phyloP scores from a whole-genome alignment of 768 basidiomycete genomes.

The Termitomyces eurrhizus region DNA sequence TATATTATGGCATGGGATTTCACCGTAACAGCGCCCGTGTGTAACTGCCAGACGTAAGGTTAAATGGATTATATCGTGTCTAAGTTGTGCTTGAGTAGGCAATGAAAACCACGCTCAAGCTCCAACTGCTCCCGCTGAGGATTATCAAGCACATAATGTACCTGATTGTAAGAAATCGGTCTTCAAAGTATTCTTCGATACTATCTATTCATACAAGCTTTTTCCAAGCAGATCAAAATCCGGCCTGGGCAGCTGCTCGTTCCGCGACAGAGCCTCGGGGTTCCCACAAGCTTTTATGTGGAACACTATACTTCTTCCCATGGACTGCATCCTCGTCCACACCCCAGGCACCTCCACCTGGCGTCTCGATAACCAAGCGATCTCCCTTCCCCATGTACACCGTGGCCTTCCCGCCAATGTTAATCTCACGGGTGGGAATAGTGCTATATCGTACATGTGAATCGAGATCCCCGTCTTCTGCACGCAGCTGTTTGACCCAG shows the following conservation, averaged over 20 bases:
- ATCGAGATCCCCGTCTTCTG: constrained; percentile 64
- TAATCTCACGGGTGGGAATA: constrained; percentile 53
- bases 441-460: constrained; percentile 25
- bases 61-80: neutral
- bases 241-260: constrained; percentile 58
- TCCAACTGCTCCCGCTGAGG: neutral
- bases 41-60: neutral
- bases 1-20: neutral
- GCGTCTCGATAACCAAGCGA: constrained; percentile 76
- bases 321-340: constrained; percentile 23
- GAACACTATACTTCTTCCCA: constrained; percentile 21
- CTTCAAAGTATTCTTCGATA: neutral
- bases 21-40: neutral
- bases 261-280: constrained; percentile 70
- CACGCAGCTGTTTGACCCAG: constrained; percentile 74
- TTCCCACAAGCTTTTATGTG: constrained; percentile 52
- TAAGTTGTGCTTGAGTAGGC: neutral
- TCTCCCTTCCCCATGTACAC: constrained; percentile 90
- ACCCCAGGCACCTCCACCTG: constrained; percentile 91
- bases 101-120: neutral
- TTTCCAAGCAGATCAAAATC: constrained; percentile 34
- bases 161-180: neutral
- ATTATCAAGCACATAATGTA: neutral
- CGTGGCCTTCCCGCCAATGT: constrained; percentile 87
- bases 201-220: neutral